Evolutionary conservation across 805 yeast genomes (phyloP), one percentile per base, ranked within the genome.

Genomic region (Metschnikowia matae): DNA sequence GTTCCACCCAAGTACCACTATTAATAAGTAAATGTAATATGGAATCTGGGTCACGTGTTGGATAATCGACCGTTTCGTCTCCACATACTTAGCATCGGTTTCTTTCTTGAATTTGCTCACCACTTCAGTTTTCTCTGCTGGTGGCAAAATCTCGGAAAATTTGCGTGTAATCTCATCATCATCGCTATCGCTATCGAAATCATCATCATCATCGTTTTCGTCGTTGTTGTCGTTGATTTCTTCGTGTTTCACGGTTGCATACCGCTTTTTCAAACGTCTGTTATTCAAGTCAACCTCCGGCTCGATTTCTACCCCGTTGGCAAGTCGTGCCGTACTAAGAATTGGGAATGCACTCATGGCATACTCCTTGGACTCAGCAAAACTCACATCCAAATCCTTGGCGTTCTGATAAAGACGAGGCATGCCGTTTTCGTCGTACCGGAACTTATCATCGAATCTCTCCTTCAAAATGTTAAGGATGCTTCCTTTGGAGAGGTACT

Each of bases 1-100:
- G 66, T 91, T 91, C 97, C 97, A 94, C 8, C 99, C 99, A 20
- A 94, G 73, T 3, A 87, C 82, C 2, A 86, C 66, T 21, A 94
- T 70, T 13, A 92, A 62, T 10, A 82, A 69, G 69, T 89, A 90
- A 50, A 94, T 81, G 73, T 85, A 94, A 56, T 83, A 73, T 3
- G 99, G 99, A 50, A 94, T 85, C 51, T 85, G 83, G 0, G 96
- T 82, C 11, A 83, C 79, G 44, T 85, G 84, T 54, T 84, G 85
- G 43, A 90, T 78, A 48, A 88, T 83, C 2, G 96, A 87, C 56
- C 97, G 81, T 66, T 88, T 91, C 17, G 97, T 90, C 61, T 91
- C 97, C 44, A 92, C 74, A 54, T 82, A 91, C 41, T 84, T 77
- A 8, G 91, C 81, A 64, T 90, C 96, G 18, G 88, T 80, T 59